Percentiles rank a stretch among this genome's conserved stretches.
phyloP scores from a whole-genome alignment of 2,329 filamentous ascomycete genomes.

The Clonostachys byssicola region DNA sequence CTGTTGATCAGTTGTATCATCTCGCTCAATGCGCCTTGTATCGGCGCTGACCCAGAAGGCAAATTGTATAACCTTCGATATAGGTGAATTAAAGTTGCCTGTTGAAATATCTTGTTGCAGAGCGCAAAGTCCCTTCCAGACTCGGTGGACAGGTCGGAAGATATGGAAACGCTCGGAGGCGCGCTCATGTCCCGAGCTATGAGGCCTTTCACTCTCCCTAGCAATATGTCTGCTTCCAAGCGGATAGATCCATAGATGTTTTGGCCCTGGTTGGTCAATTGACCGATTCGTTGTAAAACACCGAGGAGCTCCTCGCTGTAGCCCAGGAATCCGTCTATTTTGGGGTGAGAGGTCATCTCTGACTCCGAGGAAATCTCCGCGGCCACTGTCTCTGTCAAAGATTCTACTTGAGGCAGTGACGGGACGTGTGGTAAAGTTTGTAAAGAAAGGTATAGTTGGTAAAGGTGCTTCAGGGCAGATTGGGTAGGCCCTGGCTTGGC shows the following conservation, averaged over 20 bases:
- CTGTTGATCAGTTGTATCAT: constrained; percentile 14
- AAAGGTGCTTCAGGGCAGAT: constrained; percentile 16
- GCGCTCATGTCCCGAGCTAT: constrained; percentile 12
- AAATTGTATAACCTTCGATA: constrained; percentile 14
- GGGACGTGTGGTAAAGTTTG: constrained; percentile 16
- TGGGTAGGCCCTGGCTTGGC: background rate
- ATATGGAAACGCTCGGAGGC: constrained; percentile 10
- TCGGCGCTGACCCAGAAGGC: constrained; percentile 7
- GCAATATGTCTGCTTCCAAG: constrained; percentile 9
- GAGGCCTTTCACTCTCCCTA: constrained; percentile 13
- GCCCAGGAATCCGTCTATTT: constrained; percentile 16
- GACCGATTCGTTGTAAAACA: constrained; percentile 14
- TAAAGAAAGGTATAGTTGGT: constrained; percentile 17
- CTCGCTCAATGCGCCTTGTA: constrained; percentile 8
- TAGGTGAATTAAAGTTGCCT: constrained; percentile 15
- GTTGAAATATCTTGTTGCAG: constrained; percentile 17
- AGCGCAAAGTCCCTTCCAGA: constrained; percentile 14
- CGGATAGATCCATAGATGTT: background rate
- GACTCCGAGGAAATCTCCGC: constrained; percentile 6
- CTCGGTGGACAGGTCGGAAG: constrained; percentile 10
- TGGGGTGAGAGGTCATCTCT: no score
- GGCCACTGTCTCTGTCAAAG: background rate
- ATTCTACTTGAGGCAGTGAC: background rate
- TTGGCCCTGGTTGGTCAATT: background rate
- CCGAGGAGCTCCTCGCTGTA: constrained; percentile 18